Evolutionary conservation across 2,329 filamentous ascomycete species (phyloP).

Genomic region (Phialophora chinensis): DNA sequence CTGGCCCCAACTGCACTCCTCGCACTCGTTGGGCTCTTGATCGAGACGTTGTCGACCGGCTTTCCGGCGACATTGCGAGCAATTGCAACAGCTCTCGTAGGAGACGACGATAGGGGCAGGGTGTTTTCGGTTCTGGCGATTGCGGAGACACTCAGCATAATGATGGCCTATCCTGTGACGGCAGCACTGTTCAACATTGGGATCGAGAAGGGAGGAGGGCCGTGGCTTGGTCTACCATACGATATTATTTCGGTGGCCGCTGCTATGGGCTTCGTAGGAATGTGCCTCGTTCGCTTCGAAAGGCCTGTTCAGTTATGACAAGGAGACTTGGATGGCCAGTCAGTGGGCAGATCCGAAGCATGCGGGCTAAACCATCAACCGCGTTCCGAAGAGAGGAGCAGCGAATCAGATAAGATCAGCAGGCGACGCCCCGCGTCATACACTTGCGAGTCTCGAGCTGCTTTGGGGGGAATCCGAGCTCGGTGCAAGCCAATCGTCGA

Average conservation of each 20-base stretch:
- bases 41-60: slow-evolving; percentile 57
- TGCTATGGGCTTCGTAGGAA: slow-evolving; percentile 8
- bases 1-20: slow-evolving; percentile 51
- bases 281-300: slow-evolving; percentile 30
- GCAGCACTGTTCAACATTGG: slow-evolving; percentile 55
- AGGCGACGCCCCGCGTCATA: neutral
- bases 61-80: slow-evolving; percentile 55
- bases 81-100: slow-evolving; percentile 55
- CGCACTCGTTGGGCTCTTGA: slow-evolving; percentile 53
- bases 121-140: slow-evolving; percentile 58
- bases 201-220: slow-evolving; percentile 50
- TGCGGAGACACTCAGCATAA: slow-evolving; percentile 54
- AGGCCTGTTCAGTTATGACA: slow-evolving; percentile 11
- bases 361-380: slow-evolving; percentile 2
- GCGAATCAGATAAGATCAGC: neutral
- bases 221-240: slow-evolving; percentile 58
- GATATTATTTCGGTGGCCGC: slow-evolving; percentile 21
- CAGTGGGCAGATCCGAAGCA: neutral
- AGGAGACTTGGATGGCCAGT: neutral
- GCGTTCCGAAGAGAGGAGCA: neutral
- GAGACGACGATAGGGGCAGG: slow-evolving; percentile 55
- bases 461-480: neutral
- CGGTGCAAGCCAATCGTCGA: neutral
- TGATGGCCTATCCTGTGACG: slow-evolving; percentile 55
- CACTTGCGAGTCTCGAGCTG: neutral